Evolutionary conservation across 805 yeast species (phyloP), one percentile per base, ranked within the genome.

Genomic region (Pichia membranifaciens): DNA sequence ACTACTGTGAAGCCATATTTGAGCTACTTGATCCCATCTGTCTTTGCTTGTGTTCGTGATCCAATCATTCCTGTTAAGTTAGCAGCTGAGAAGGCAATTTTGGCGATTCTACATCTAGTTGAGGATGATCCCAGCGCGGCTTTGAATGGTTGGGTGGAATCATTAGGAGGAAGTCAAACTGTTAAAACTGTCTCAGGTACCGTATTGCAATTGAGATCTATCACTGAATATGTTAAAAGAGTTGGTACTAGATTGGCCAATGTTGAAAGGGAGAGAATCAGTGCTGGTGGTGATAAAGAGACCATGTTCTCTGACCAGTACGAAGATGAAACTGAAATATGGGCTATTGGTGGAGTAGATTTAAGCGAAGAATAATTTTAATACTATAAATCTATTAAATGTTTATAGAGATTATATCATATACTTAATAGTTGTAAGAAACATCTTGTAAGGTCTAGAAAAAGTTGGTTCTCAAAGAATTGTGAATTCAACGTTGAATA

Each of bases 81-180:
- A 52, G 96, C 97, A 1, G 96, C 96, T 7, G 99, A 91, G 64
- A 87, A 87, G 69, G 89, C 95, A 0, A 89, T 76, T 63, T 62
- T 90, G 54, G 79, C 87, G 2, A 61, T 88, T 16, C 84, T 89
- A 66, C 72, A 76, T 41, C 69, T 91, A 56, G 82, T 86, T 29
- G 87, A 83, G 23, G 96, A 85, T 52, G 76, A 68, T 9, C 69
- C 72, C 18, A 41, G 40, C 20, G 61, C 75, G 67, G 64, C 52
- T 1, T 88, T 87, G 68, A 75, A 74, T 45, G 57, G 58, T 10
- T 91, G 96, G 96, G 76, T 85, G 47, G 68, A 56, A 1, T 57
- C 64, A 1, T 60, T 70, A 15, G 64, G 71, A 47, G 67, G 57
- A 9, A 66, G 60, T 12, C 58, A 69, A 3, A 55, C 73, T 10